phyloP scores from a whole-genome alignment of 805 yeast genomes.

The Candida ponderosae region DNA sequence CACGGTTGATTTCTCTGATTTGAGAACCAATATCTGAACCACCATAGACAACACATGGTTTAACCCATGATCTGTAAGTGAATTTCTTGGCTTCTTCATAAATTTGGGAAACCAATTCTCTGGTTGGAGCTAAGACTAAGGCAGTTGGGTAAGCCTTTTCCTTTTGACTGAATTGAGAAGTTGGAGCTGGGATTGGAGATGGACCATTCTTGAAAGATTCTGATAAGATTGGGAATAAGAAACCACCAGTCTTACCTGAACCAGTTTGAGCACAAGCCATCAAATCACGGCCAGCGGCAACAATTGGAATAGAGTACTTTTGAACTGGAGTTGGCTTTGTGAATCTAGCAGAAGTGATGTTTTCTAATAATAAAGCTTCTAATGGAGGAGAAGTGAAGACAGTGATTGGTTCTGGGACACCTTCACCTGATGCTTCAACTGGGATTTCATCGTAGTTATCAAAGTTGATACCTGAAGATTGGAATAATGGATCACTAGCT shows the following conservation, averaged over 20 bases:
- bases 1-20: conserved; percentile 80
- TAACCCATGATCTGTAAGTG: conserved; percentile 97
- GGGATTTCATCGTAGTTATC: conserved; percentile 99
- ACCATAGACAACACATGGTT: conserved; percentile 94
- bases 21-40: conserved; percentile 93
- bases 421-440: conserved; percentile 93
- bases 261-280: conserved; percentile 99
- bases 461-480: conserved; percentile 95
- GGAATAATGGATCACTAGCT: conserved; percentile 51
- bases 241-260: conserved; percentile 99
- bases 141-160: conserved; percentile 92
- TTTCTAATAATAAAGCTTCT: conserved; percentile 77
- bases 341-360: conserved; percentile 83
- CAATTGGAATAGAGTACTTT: conserved; percentile 88
- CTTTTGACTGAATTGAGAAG: conserved; percentile 41
- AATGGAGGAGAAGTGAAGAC: conserved; percentile 89
- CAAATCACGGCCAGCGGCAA: conserved; percentile 81
- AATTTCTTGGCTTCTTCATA: conserved; percentile 93
- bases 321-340: conserved; percentile 95
- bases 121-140: conserved; percentile 94
- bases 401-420: conserved; percentile 89
- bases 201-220: conserved; percentile 90
- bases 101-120: conserved; percentile 97
- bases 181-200: conserved; percentile 39
- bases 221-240: conserved; percentile 93